A percentile compares a stretch with the other conserved stretches of the same genome.
Evolutionary conservation across 2,329 filamentous ascomycete genomes (phyloP).

Genomic region (Sclerotinia nivalis): DNA sequence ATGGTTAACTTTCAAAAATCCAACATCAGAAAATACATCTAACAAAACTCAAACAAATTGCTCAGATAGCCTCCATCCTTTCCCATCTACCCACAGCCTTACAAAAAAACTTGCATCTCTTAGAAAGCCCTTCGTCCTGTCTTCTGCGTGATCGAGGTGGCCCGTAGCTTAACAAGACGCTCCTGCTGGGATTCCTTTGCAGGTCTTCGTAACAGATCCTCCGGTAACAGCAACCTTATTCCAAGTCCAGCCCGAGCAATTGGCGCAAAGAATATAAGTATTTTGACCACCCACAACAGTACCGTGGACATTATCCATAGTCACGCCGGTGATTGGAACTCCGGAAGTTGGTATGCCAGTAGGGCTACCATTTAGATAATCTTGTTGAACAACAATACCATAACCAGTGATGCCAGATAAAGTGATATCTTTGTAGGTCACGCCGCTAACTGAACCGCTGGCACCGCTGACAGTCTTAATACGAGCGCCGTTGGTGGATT

Average conservation of each 20-base stretch:
- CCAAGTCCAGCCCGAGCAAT: constrained; percentile 57
- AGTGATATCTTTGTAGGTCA: constrained; percentile 56
- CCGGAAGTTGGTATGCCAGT: constrained; percentile 37
- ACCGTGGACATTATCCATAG: constrained; percentile 48
- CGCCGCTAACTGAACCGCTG: constrained; percentile 45
- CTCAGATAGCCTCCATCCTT: too few species aligned
- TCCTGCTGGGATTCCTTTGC: constrained; percentile 42
- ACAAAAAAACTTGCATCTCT: too few species aligned
- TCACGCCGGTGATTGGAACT: constrained; percentile 54
- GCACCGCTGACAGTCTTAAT: constrained; percentile 44
- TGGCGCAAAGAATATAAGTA: constrained; percentile 56
- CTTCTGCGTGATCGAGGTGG: background rate
- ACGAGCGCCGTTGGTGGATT: constrained; percentile 55
- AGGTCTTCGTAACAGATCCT: constrained; percentile 48
- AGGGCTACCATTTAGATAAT: constrained; percentile 45
- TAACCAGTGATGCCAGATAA: constrained; percentile 48
- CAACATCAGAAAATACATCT: too few species aligned
- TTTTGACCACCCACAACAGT: constrained; percentile 44
- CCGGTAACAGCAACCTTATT: constrained; percentile 52
- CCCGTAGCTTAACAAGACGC: constrained; percentile 30
- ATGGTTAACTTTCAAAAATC: too few species aligned
- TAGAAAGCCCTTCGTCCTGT: too few species aligned
- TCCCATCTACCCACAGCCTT: too few species aligned
- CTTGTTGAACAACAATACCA: constrained; percentile 58
- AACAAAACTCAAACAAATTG: too few species aligned